Evolutionary conservation across 2,329 filamentous ascomycete species (phyloP).

Genomic region (Verticillium nonalfalfae): DNA sequence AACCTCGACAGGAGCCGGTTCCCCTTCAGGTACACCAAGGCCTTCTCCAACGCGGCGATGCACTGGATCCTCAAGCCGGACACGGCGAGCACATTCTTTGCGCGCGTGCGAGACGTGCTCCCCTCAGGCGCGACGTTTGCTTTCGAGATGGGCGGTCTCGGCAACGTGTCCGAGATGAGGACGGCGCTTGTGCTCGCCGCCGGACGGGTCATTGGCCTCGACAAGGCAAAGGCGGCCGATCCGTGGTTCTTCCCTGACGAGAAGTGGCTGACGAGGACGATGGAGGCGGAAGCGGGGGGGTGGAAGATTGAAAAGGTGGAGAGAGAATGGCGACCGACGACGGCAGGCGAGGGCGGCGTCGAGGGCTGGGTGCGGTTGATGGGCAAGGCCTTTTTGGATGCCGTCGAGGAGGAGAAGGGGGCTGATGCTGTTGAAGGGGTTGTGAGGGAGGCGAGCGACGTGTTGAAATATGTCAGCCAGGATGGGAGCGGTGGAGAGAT

Average conservation of each 20-base stretch:
- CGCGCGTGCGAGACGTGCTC: conserved; percentile 42
- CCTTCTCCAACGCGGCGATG: conserved; percentile 61
- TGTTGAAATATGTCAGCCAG: conserved; percentile 47
- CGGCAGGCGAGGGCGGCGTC: conserved; percentile 50
- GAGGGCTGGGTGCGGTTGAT: conserved; percentile 62
- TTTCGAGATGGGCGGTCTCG: conserved; percentile 68
- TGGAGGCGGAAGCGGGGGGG: conserved; percentile 36
- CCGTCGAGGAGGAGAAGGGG: conserved; percentile 33
- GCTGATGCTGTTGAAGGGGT: conserved; percentile 36
- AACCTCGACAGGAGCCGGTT: conserved; percentile 9
- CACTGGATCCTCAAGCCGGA: conserved; percentile 56
- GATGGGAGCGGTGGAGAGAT: conserved; percentile 50
- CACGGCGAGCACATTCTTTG: conserved; percentile 41
- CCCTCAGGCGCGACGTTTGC: conserved; percentile 50
- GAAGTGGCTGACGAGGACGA: conserved; percentile 41
- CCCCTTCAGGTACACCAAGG: conserved; percentile 38
- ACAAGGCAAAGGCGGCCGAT: conserved; percentile 39
- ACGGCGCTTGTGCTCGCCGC: conserved; percentile 50
- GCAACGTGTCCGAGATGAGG: conserved; percentile 60
- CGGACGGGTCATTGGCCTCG: conserved; percentile 41
- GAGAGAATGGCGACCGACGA: conserved; percentile 59
- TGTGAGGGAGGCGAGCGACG: conserved; percentile 46
- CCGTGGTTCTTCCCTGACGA: conserved; percentile 72
- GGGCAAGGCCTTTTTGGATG: conserved; percentile 52
- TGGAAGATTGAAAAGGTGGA: conserved; percentile 48